Conservation (phyloP, 345 rosid genomes). For the Populus tremula region DNA sequence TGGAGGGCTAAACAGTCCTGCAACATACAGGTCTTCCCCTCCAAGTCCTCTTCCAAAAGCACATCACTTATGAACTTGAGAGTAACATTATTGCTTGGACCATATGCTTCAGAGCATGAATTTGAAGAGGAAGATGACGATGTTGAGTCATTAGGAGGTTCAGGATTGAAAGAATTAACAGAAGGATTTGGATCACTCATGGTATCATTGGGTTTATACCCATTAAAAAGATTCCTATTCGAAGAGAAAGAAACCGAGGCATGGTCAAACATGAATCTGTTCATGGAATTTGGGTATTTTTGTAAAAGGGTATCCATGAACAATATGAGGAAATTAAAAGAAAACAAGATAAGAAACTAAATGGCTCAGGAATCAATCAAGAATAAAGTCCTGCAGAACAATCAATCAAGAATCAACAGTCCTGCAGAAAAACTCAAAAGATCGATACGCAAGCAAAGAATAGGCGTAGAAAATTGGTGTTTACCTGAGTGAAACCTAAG, state of each 20-base stretch:
- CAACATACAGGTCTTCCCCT: slow-evolving; percentile 11
- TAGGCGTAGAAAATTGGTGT: not conserved
- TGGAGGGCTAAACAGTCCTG: slow-evolving; percentile 24
- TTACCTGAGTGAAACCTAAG: not conserved
- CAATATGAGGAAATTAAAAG: not conserved
- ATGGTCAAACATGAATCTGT: slow-evolving; percentile 7
- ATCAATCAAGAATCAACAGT: not conserved
- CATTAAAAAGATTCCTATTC: not conserved
- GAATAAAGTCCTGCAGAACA: not conserved
- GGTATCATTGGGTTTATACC: not conserved
- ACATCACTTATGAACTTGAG: slow-evolving; percentile 34
- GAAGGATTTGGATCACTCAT: not conserved
- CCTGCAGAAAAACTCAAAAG: not conserved
- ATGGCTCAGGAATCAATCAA: not conserved
- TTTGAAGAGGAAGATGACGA: not conserved
- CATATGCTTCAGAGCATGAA: slow-evolving; percentile 8
- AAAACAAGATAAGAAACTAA: not conserved
- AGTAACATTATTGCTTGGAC: slow-evolving; percentile 5
- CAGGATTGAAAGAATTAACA: not conserved
- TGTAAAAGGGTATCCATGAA: slow-evolving; percentile 7
- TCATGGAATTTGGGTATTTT: slow-evolving; percentile 4
- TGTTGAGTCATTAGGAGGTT: not conserved
- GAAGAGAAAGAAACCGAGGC: not conserved
- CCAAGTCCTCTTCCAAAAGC: slow-evolving; percentile 34
- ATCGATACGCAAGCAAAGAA: not conserved